These are phyloP conservation scores for Cicer arietinum DNA, from an alignment of 306 rosid species.

Conservation along the genomic window DNA sequence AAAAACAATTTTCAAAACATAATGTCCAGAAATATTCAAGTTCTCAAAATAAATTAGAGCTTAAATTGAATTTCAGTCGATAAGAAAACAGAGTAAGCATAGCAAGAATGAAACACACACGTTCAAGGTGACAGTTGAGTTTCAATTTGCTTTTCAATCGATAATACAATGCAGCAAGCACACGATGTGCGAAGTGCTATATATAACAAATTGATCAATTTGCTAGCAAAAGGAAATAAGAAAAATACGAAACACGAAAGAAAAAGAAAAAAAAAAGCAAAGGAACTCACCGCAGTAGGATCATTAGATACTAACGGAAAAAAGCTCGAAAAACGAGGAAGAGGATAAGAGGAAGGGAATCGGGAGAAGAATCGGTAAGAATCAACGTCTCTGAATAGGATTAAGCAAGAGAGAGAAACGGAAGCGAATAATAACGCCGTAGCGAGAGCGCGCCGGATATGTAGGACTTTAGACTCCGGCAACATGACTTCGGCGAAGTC, in stretches of 20 bases:
- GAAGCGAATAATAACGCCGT: conserved; percentile 53
- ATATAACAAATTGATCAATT: neutral
- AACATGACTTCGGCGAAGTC: conserved; percentile 46
- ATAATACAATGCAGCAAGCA: neutral
- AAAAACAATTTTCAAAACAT: conserved; percentile 10
- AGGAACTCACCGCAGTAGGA: conserved; percentile 52
- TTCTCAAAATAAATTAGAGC: conserved; percentile 29
- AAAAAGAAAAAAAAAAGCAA: conserved; percentile 31
- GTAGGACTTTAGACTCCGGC: conserved; percentile 39
- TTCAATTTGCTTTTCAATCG: conserved; percentile 10
- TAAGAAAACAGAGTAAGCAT: conserved; percentile 7
- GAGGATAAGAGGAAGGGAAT: conserved; percentile 50
- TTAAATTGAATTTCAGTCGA: conserved; percentile 21
- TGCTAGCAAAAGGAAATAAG: neutral
- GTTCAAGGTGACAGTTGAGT: conserved; percentile 24
- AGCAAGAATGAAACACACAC: neutral
- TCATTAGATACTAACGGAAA: conserved; percentile 44
- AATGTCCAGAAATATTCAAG: conserved; percentile 18
- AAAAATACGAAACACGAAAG: neutral
- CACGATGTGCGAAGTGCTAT: neutral
- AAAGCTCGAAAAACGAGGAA: conserved; percentile 42
- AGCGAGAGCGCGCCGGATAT: conserved; percentile 45
- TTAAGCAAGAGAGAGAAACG: conserved; percentile 59
- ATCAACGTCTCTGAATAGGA: conserved; percentile 54
- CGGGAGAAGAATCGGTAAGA: conserved; percentile 56